Base-by-base conservation (phyloP, 345 rosid genomes). In the Boechera divaricarpa region DNA sequence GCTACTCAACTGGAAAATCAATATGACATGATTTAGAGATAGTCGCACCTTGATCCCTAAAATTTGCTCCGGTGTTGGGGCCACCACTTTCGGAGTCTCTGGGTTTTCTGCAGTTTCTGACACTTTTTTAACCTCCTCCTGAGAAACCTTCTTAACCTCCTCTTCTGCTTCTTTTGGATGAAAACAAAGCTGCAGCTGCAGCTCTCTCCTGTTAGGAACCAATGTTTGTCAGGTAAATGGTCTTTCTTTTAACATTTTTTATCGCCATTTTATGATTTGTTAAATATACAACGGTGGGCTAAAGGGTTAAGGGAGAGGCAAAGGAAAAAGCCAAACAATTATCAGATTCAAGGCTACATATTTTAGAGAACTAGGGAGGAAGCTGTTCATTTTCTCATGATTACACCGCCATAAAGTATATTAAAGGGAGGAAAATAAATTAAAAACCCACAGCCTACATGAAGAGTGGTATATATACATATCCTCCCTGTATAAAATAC, bases 21-120 rank as follows among this genome's bases (percentile, higher is more conserved):
- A 39, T 16, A 24, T n/a, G 54, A 52, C 7, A 13, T 1, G 2
- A 63, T 11, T 36, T 3, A 63, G 47, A 75, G 65, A 66, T 75
- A 33, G 31, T 2, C 66, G 44, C 83, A 96, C 99, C 99, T 93
- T 96, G 79, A 96, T 96, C 2, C 98, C 98, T 73, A 89, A 73
- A 71, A 96, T 91, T 79, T 96, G 96, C 86, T 96, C 98, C 6
- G 87, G 93, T 44, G 99, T 96, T 6, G 99, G 97, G 51, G 93
- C 90, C 73, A 90, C 92, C 79, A 90, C 85, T 85, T 90, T 87
- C 1, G 91, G 98, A 67, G 70, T 77, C 75, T 83, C 87, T 28
- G 86, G 78, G 18, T 89, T 88, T 78, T 87, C 91, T 2, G 67
- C 80, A 72, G 70, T 87, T 71, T 88, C 96, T 54, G 77, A 11